phyloP scores from a whole-genome alignment of 2,329 filamentous ascomycete genomes.

The Fusarium palustre region DNA sequence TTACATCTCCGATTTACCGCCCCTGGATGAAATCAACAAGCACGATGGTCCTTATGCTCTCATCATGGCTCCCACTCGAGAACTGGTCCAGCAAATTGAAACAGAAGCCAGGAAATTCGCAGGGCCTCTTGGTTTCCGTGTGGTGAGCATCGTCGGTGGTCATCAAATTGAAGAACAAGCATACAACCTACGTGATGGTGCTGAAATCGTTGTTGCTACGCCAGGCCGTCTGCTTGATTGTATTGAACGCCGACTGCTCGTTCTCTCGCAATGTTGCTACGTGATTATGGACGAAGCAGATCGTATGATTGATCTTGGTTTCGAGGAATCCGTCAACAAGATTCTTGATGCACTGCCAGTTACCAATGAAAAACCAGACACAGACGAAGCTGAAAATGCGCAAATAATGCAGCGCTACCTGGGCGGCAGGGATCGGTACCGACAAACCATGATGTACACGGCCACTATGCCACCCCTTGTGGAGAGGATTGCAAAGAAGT shows the following conservation, averaged over 20 bases:
- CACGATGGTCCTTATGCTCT: slow-evolving; percentile 98
- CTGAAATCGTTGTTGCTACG: slow-evolving; percentile 98
- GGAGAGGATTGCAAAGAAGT: slow-evolving; percentile 96
- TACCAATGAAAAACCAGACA: slow-evolving; percentile 93
- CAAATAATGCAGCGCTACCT: slow-evolving; percentile 85
- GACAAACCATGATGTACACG: slow-evolving; percentile 99
- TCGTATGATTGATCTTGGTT: slow-evolving; percentile 98
- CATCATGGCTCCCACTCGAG: slow-evolving; percentile 94
- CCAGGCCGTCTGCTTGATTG: slow-evolving; percentile 97
- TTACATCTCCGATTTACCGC: slow-evolving; percentile 91
- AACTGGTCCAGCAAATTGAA: slow-evolving; percentile 97
- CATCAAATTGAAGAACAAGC: slow-evolving; percentile 95
- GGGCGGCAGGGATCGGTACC: slow-evolving; percentile 81
- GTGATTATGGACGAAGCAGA: slow-evolving; percentile 99
- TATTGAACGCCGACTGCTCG: slow-evolving; percentile 90
- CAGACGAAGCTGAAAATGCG: slow-evolving; percentile 88
- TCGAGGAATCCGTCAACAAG: slow-evolving; percentile 97
- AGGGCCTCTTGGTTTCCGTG: slow-evolving; percentile 88
- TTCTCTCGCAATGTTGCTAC: slow-evolving; percentile 96
- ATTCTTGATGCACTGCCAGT: slow-evolving; percentile 95
- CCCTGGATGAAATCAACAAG: slow-evolving; percentile 85
- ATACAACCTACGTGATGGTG: slow-evolving; percentile 88
- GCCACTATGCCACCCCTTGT: slow-evolving; percentile 95
- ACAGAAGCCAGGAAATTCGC: slow-evolving; percentile 94
- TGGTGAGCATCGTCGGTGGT: slow-evolving; percentile 97